Conservation (phyloP, 1,139 yeast genomes). For the Zhuliangozyma blackwelliae region DNA sequence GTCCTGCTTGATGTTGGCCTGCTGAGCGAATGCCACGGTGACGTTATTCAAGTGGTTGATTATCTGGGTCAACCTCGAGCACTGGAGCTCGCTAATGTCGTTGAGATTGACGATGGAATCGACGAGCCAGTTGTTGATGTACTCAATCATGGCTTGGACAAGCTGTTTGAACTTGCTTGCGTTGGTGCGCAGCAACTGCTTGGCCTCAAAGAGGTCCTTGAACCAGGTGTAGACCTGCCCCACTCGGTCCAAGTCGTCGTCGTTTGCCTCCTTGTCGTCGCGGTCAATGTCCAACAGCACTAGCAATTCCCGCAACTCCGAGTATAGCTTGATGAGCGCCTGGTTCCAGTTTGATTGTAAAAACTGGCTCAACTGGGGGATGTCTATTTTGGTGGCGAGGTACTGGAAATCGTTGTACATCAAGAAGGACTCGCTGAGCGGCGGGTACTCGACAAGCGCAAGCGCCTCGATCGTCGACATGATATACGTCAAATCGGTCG, state of each 20-base stretch:
- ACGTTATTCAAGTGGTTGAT: constrained; percentile 18
- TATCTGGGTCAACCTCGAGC: constrained; percentile 26
- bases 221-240: constrained; percentile 24
- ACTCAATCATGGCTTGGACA: constrained; percentile 25
- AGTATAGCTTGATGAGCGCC: constrained; percentile 16
- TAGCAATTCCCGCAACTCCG: constrained; percentile 16
- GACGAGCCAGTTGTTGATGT: constrained; percentile 27
- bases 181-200: constrained; percentile 26
- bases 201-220: constrained; percentile 16
- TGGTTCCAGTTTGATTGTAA: constrained; percentile 20
- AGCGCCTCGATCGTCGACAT: constrained; percentile 28
- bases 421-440: constrained; percentile 27
- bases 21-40: constrained; percentile 15
- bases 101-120: constrained; percentile 22
- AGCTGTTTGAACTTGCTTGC: constrained; percentile 23
- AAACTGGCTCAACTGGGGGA: constrained; percentile 15
- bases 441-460: constrained; percentile 31
- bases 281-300: constrained; percentile 15
- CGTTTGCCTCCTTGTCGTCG: constrained; percentile 14
- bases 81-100: constrained; percentile 38
- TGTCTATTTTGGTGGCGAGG: constrained; percentile 14
- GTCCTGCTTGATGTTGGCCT: constrained; percentile 14
- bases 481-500: constrained; percentile 10
- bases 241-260: constrained; percentile 21
- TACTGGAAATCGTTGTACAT: constrained; percentile 33